Conservation (phyloP, 257 asterid genomes). For the Capsicum baccatum region DNA sequence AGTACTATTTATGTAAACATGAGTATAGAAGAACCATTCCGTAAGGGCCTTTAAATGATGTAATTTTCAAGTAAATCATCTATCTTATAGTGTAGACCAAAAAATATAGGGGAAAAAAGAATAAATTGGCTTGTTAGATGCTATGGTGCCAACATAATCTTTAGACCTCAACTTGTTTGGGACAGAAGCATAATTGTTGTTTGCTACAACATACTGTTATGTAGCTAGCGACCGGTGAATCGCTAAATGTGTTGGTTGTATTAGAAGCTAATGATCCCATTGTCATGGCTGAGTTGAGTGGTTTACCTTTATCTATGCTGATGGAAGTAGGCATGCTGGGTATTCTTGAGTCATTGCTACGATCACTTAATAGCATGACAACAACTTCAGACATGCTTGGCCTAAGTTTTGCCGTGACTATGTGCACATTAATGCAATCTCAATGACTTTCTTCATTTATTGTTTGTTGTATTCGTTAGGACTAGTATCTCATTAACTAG, state of each 20-base stretch:
- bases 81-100: too few relatives aligned
- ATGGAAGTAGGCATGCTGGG: constrained; percentile 46
- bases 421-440: constrained; percentile 69
- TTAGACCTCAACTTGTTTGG: neutral
- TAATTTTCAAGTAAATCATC: too few relatives aligned
- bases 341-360: constrained; percentile 33
- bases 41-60: too few relatives aligned
- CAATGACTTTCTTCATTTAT: constrained; percentile 67
- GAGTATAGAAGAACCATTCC: too few relatives aligned
- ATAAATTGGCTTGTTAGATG: too few relatives aligned
- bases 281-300: constrained; percentile 33
- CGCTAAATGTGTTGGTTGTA: constrained; percentile 62
- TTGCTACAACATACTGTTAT: neutral
- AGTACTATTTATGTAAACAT: too few relatives aligned
- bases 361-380: constrained; percentile 63
- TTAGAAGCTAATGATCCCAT: constrained; percentile 45
- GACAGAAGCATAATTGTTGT: neutral
- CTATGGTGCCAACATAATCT: too few relatives aligned
- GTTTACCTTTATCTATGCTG: constrained; percentile 39
- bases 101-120: too few relatives aligned
- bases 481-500: constrained; percentile 65
- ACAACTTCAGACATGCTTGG: constrained; percentile 84
- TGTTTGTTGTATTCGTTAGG: constrained; percentile 45
- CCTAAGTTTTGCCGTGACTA: constrained; percentile 66
- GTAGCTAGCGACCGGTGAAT: constrained; percentile 65